Evolutionary conservation across 331 rosid genomes (phyloP), one percentile per base, ranked within the genome.

Genomic region (Quercus tomentella): DNA sequence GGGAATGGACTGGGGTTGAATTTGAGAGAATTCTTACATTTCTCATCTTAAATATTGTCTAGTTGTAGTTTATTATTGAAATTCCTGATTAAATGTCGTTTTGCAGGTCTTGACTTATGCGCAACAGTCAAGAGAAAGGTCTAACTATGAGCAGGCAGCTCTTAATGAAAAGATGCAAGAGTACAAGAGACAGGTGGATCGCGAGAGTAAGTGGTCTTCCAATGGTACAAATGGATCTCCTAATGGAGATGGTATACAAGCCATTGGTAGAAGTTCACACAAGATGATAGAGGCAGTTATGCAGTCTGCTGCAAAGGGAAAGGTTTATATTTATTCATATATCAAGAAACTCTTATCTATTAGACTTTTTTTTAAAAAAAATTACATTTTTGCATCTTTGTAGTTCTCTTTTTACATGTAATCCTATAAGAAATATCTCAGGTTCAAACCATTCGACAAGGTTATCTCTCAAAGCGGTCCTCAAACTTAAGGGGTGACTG

Each of bases 381-480:
- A 7, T 18, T 67, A 63, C 52, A 26, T 33, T 73, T 79, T 51
- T 56, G 28, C 35, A 35, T 35, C 31, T 21, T 23, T 20, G 30
- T 77, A 41, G 58, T 57, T 72, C 18, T 82, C 4, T 16, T 4
- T 4, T 31, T 7, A 67, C 41, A 49, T 55, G 2, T 76, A 52
- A 56, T 68, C 73, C 26, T 33, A 33, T 56, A 55, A 23, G n/a
- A 20, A 68, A 62, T 23, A 77, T 82, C 70, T 84, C 81, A 96
- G 99, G 99, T 96, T 80, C 98, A 96, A 88, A 96, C 99, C 69
- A 96, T 96, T 85, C 97, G 99, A 78, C 99, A 96, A 87, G 99
- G 99, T 62, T 96, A 96, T 89, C 99, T 96, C 87, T 96, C 99
- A 30, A 96, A 96, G 85, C 97, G 98, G 58, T 96, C 99, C 31